Percentiles rank a stretch among this genome's conserved stretches.
Conservation (phyloP, 352 stramenopile genomes). For the Phytopythium montanum region DNA sequence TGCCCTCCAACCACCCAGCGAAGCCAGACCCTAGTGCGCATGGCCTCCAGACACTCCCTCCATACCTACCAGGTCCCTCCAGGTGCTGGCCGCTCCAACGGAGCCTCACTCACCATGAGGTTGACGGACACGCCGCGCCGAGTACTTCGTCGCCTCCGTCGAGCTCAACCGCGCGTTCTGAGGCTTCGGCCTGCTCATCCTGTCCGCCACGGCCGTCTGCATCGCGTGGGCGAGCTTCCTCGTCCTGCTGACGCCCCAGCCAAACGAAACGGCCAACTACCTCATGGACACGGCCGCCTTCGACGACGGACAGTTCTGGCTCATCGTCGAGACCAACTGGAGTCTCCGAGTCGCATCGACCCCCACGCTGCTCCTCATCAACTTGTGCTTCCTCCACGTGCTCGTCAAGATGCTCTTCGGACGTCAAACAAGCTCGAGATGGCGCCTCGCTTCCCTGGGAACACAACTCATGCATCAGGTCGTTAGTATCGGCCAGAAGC, state of each 20-base stretch:
- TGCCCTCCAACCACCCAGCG: neutral
- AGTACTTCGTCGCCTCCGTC: neutral
- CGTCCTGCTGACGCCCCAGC: constrained; percentile 18
- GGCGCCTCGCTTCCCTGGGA: neutral
- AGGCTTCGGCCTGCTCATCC: constrained; percentile 17
- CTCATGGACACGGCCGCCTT: constrained; percentile 29
- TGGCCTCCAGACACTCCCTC: neutral
- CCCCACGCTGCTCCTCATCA: constrained; percentile 12
- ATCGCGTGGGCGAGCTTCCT: constrained; percentile 20
- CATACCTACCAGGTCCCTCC: neutral
- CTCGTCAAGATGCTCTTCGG: constrained; percentile 20
- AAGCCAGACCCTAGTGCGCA: neutral
- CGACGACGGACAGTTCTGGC: constrained; percentile 35
- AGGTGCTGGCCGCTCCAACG: neutral
- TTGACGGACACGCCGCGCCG: neutral
- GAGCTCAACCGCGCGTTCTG: constrained; percentile 25
- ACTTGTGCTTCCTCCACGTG: constrained; percentile 8
- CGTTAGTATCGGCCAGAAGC: neutral
- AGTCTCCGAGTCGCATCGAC: neutral
- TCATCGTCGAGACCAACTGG: constrained; percentile 6
- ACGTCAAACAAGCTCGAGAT: neutral
- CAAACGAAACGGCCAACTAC: constrained; percentile 24
- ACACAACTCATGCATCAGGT: neutral
- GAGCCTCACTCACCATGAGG: neutral
- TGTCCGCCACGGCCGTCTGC: constrained; percentile 10